These are phyloP conservation scores for Cucumis cinereus DNA, from an alignment of 306 rosid species.

Conservation along the genomic window DNA sequence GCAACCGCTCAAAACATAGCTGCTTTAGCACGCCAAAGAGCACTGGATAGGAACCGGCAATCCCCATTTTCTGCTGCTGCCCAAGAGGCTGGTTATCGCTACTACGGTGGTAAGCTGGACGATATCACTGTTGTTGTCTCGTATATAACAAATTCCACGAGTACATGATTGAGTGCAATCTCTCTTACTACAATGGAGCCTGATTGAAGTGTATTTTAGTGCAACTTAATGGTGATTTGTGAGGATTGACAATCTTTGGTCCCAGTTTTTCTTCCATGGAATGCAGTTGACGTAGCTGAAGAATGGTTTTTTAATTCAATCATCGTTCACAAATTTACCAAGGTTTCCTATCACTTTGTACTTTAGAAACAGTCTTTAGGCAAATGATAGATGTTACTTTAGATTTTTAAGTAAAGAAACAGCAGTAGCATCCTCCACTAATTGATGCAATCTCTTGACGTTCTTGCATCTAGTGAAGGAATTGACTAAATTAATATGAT, in stretches of 20 bases:
- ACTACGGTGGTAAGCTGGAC: constrained; percentile 84
- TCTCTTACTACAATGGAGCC: not conserved
- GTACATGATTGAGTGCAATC: not conserved
- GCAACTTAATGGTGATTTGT: not conserved
- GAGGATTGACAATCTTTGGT: not conserved
- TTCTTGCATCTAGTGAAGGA: not conserved
- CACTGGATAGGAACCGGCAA: constrained; percentile 50
- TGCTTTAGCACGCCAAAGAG: constrained; percentile 67
- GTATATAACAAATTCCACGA: constrained; percentile 28
- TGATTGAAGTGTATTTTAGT: not conserved
- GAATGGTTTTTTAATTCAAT: not conserved
- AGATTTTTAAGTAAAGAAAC: not conserved
- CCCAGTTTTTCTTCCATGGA: not conserved
- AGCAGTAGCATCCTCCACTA: not conserved
- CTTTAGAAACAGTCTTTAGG: not conserved
- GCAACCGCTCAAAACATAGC: constrained; percentile 79
- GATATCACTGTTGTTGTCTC: constrained; percentile 81
- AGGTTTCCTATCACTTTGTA: not conserved
- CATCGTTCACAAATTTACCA: not conserved
- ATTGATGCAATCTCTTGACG: not conserved
- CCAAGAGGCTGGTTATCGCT: constrained; percentile 75
- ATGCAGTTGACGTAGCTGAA: not conserved
- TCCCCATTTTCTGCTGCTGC: constrained; percentile 83
- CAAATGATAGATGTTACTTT: not conserved
- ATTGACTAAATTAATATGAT: not conserved